Evolutionary conservation across 2,329 filamentous ascomycete species (phyloP), one percentile per base, ranked within the genome.

Genomic region (Penicillium sp.): DNA sequence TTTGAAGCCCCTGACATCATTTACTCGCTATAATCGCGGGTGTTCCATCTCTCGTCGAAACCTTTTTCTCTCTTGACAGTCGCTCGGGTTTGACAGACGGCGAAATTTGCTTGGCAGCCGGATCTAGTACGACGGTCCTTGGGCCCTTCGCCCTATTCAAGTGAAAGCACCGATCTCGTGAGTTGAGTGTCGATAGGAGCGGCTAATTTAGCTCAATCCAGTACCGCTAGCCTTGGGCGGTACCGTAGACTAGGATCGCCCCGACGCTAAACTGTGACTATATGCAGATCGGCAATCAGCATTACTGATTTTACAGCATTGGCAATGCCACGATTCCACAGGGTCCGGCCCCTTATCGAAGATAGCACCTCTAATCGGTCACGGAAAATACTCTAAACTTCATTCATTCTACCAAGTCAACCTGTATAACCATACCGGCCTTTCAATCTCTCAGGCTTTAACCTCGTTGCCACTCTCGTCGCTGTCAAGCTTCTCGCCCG

Each of bases 381-480:
- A 20, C 16, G 2, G 4, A 20, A 20, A 20, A 20, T 36, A 27
- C 16, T 36, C 33, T 18, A 13, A 11, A 20, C 8, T 16, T 5
- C 4, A 27, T 41, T 4, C 39, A 27, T 27, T 41, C 39, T 41
- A 41, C 13, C n/a, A 18, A 43, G 25, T 18, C 25, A 11, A 18
- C 25, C 16, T 30, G 16, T 31, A 11, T 13, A 14, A 18, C 25
- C 16, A 14, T 18, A 30, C 11, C 10, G 4, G 1, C 1, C 6
- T 10, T 31, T 13, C 24, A 40, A 4, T 11, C 22, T 25, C 35
- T 57, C 40, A 55, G 42, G 48, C 46, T 44, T 55, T 55, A 1
- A 47, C 30, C 30, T 61, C 58, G 33, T 36, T 51, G 0, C 47
- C 55, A 43, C 61, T 65, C n/a, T 65, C 63, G 18, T 65, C 62